These are phyloP conservation scores for Laetiporus sulphureus DNA, from an alignment of 1,284 basidiomycete species.

Conservation along the genomic window DNA sequence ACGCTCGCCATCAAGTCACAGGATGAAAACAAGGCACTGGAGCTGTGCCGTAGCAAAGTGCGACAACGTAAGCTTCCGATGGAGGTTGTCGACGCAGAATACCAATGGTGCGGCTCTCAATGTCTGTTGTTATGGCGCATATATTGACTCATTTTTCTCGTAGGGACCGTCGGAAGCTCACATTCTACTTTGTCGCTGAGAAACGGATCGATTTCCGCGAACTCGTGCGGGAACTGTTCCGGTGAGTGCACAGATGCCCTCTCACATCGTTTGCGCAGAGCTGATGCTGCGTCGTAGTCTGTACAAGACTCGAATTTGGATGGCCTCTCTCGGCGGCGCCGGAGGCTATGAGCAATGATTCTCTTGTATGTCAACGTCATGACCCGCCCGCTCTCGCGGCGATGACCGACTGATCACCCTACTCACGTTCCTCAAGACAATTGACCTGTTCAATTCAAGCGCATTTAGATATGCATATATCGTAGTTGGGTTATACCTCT, in stretches of 20 bases:
- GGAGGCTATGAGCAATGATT: slow-evolving; percentile 22
- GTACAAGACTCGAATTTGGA: slow-evolving; percentile 79
- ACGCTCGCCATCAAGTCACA: slow-evolving; percentile 74
- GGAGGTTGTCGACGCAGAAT: slow-evolving; percentile 97
- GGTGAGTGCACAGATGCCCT: slow-evolving; percentile 37
- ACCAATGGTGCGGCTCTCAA: slow-evolving; percentile 76
- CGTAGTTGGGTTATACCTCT: slow-evolving; percentile 10
- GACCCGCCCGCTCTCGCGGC: background rate
- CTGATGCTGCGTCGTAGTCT: slow-evolving; percentile 32
- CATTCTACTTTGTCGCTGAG: slow-evolving; percentile 96
- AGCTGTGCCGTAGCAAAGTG: slow-evolving; percentile 88
- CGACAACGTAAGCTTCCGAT: slow-evolving; percentile 91
- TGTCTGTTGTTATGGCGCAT: background rate
- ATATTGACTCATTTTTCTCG: slow-evolving; percentile 1
- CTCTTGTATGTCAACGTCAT: background rate
- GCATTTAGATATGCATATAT: slow-evolving; percentile 12
- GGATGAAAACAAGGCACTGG: slow-evolving; percentile 90
- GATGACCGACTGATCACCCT: background rate
- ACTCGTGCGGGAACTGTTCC: slow-evolving; percentile 87
- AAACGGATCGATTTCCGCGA: slow-evolving; percentile 97
- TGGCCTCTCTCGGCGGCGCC: slow-evolving; percentile 47
- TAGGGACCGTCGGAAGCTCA: slow-evolving; percentile 95
- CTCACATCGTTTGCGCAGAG: background rate
- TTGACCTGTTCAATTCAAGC: slow-evolving; percentile 1
- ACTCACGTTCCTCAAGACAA: background rate